Evolutionary conservation across 345 rosid species (phyloP).

Genomic region (Moringa oleifera): DNA sequence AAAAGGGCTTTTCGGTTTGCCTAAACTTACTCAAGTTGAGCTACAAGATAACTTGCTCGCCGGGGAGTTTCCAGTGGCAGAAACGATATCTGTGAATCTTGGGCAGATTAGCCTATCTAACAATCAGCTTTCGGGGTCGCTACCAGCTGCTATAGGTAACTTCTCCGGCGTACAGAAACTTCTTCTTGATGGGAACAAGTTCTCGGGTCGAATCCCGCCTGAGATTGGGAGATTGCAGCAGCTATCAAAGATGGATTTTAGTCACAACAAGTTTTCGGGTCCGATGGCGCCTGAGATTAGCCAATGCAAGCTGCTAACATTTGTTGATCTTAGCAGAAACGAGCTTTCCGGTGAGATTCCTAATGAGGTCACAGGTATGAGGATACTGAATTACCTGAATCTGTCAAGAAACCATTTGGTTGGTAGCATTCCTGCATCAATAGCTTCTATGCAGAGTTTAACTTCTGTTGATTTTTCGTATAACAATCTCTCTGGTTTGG

Average conservation of each 20-base stretch:
- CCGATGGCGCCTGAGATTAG: constrained; percentile 59
- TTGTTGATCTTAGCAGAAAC: constrained; percentile 77
- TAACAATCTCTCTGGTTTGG: constrained; percentile 86
- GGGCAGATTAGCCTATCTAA: constrained; percentile 79
- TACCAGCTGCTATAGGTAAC: constrained; percentile 71
- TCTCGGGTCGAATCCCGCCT: constrained; percentile 66
- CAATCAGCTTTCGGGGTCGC: constrained; percentile 66
- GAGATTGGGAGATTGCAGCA: constrained; percentile 75
- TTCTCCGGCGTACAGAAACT: constrained; percentile 80
- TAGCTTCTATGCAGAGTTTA: constrained; percentile 82
- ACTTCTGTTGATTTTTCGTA: constrained; percentile 90
- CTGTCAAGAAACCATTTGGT: constrained; percentile 69
- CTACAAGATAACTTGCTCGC: constrained; percentile 59
- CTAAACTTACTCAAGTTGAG: constrained; percentile 71
- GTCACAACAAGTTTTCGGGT: constrained; percentile 70
- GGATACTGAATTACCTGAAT: constrained; percentile 79
- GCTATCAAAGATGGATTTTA: constrained; percentile 74
- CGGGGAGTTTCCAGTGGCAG: constrained; percentile 57
- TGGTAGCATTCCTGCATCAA: constrained; percentile 66
- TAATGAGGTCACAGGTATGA: constrained; percentile 69
- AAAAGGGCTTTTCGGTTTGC: constrained; percentile 66
- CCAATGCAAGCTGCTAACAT: constrained; percentile 72
- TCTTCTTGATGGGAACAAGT: constrained; percentile 80
- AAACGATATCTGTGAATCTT: constrained; percentile 40
- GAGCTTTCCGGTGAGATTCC: constrained; percentile 79